phyloP scores from a whole-genome alignment of 2,329 filamentous ascomycete genomes.

The Cadophora sp. region DNA sequence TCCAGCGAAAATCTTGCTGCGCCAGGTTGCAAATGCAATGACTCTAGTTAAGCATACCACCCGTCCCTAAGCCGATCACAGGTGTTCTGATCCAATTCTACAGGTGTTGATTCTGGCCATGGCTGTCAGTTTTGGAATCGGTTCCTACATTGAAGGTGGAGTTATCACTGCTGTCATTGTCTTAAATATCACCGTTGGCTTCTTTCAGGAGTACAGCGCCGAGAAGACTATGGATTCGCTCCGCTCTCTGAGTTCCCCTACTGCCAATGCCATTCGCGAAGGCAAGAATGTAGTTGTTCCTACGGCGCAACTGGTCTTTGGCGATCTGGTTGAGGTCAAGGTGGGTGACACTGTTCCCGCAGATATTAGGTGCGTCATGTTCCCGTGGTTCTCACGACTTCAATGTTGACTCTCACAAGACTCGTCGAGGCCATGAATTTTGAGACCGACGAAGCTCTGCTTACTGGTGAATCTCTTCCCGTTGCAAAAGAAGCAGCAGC shows the following conservation, averaged over 20 bases:
- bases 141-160: constrained; percentile 65
- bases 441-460: constrained; percentile 65
- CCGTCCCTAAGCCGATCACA: background rate
- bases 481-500: constrained; percentile 57
- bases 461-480: constrained; percentile 68
- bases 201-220: constrained; percentile 59
- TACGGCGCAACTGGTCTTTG: constrained; percentile 60
- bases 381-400: no score
- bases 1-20: constrained; percentile 66
- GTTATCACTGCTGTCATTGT: constrained; percentile 64
- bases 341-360: constrained; percentile 53
- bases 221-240: constrained; percentile 61
- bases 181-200: constrained; percentile 64
- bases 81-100: constrained; percentile 23
- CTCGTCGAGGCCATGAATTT: constrained; percentile 61
- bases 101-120: constrained; percentile 62
- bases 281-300: constrained; percentile 57
- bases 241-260: constrained; percentile 35
- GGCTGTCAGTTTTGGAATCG: constrained; percentile 62
- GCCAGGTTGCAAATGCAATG: constrained; percentile 73
- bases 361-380: constrained; percentile 45
- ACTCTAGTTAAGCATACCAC: constrained; percentile 54
- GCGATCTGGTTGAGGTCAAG: constrained; percentile 63
- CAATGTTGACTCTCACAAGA: constrained; percentile 33
- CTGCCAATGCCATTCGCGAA: constrained; percentile 57